A percentile compares a stretch with the other conserved stretches of the same genome.
Conservation (phyloP, 768 basidiomycete genomes). For the Russula abietina region DNA sequence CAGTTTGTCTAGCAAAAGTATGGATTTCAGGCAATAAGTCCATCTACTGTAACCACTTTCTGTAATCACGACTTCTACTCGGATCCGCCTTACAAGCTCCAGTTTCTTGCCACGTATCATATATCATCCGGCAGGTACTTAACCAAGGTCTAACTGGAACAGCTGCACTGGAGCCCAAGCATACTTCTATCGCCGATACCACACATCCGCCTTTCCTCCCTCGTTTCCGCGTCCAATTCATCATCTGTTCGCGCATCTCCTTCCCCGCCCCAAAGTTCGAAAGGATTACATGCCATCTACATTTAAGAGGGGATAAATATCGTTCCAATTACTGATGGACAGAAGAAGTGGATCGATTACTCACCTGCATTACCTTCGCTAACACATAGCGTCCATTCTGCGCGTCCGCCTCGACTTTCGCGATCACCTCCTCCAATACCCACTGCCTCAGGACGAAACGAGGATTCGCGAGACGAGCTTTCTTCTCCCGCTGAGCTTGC, state of each 20-base stretch:
- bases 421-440: conserved; percentile 91
- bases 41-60: not conserved
- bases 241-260: conserved; percentile 40
- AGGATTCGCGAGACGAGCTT: conserved; percentile 57
- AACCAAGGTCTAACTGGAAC: conserved; percentile 56
- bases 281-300: conserved; percentile 85
- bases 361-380: conserved; percentile 75
- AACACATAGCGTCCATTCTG: conserved; percentile 60
- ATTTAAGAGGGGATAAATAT: not conserved
- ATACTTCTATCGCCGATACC: conserved; percentile 67
- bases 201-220: conserved; percentile 71
- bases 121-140: not conserved
- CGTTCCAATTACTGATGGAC: not conserved
- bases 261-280: conserved; percentile 82
- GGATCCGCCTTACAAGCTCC: not conserved
- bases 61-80: not conserved
- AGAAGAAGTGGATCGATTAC: conserved; percentile 28
- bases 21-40: not conserved
- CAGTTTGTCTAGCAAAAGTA: not conserved
- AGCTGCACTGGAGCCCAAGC: conserved; percentile 91
- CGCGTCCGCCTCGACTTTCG: conserved; percentile 60
- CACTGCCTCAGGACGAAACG: conserved; percentile 92
- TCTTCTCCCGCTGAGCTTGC: conserved; percentile 37
- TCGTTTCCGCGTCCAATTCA: conserved; percentile 50
- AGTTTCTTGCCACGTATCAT: no score